phyloP scores from a whole-genome alignment of 2,329 filamentous ascomycete species.

The Colletotrichum viniferum region DNA sequence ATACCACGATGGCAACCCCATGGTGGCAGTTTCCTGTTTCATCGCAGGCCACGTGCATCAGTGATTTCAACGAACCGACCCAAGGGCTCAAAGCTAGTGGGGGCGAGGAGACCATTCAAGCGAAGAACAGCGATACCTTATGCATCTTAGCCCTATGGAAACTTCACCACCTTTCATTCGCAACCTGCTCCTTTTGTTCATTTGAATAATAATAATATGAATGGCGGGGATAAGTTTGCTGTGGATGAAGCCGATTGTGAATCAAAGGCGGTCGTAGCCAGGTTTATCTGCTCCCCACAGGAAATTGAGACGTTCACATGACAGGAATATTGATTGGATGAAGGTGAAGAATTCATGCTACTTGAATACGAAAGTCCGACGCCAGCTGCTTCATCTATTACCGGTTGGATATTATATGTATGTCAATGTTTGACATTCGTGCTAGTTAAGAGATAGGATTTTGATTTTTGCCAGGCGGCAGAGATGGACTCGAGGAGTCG shows the following conservation, averaged over 20 bases:
- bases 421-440: not conserved
- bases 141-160: not conserved
- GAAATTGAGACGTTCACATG: not conserved
- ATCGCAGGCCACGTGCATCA: not conserved
- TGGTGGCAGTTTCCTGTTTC: not conserved
- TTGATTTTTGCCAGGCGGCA: not conserved
- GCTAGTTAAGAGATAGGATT: not conserved
- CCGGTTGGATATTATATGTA: not conserved
- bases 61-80: not conserved
- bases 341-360: not conserved
- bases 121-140: not conserved
- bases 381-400: not conserved
- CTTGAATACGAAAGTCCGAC: not conserved
- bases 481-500: not conserved
- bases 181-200: not conserved
- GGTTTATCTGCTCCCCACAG: not conserved
- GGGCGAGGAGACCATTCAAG: not conserved
- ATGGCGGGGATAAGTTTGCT: accelerated
- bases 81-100: not conserved
- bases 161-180: not conserved
- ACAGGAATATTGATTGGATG: not conserved
- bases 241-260: not conserved
- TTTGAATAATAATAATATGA: not conserved
- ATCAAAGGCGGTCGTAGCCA: not conserved
- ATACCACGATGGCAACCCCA: not conserved